Conservation (phyloP, 2,329 filamentous ascomycete genomes). For the Cladosporium sp. region DNA sequence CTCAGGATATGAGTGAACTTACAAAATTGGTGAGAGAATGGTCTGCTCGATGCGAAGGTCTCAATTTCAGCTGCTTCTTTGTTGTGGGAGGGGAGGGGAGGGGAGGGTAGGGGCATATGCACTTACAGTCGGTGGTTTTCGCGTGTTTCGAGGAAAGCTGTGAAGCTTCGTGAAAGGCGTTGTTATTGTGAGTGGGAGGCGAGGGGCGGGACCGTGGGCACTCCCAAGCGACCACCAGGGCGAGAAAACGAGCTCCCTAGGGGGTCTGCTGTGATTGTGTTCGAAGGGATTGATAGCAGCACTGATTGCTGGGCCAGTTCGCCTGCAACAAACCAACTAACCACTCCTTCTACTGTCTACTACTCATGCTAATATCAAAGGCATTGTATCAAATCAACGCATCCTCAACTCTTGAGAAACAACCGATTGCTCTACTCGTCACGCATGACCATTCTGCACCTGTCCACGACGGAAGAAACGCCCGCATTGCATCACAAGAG, state of each 20-base stretch:
- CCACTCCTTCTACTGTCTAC: background rate
- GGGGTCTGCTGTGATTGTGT: background rate
- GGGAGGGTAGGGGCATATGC: background rate
- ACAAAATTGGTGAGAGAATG: background rate
- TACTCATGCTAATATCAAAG: background rate
- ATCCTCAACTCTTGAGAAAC: background rate
- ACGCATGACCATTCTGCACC: background rate
- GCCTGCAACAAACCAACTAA: background rate
- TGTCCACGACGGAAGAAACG: background rate
- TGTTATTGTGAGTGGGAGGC: background rate
- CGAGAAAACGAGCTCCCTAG: background rate
- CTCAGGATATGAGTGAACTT: background rate
- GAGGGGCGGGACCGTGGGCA: background rate
- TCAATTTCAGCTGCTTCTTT: conserved; percentile 2
- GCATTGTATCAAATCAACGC: background rate
- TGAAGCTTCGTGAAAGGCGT: background rate
- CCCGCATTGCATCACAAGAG: background rate
- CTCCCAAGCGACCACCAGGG: background rate
- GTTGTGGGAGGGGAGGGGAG: background rate
- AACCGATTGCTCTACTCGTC: background rate
- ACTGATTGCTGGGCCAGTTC: background rate
- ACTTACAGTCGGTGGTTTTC: background rate
- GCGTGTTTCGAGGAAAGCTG: background rate
- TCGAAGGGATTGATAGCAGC: background rate
- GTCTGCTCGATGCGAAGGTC: background rate